phyloP scores from a whole-genome alignment of 345 rosid species.

The Citrus sinensis region DVS_A1.0 CM039166.1:14758001-14758500 shows the following conservation, averaged over 20 bases:
- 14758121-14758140: background rate
- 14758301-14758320: constrained; percentile 16
- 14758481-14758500: background rate
- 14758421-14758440: background rate
- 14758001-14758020: too few species aligned
- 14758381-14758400: constrained; percentile 43
- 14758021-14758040: too few species aligned
- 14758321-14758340: constrained; percentile 15
- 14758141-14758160: background rate
- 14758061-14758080: too few species aligned
- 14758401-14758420: background rate
- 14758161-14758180: too few species aligned
- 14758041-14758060: too few species aligned
- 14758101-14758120: background rate
- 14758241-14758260: background rate
- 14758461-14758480: background rate
- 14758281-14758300: constrained; percentile 11
- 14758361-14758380: constrained; percentile 49
- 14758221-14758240: too few species aligned
- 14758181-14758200: background rate
- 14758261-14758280: background rate
- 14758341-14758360: constrained; percentile 45
- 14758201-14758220: background rate
- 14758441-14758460: background rate
- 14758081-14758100: background rate